These are phyloP conservation scores for Heracleum sosnowskyi DNA, from an alignment of 129 eudicot genomes.

Conservation along the genomic window DNA sequence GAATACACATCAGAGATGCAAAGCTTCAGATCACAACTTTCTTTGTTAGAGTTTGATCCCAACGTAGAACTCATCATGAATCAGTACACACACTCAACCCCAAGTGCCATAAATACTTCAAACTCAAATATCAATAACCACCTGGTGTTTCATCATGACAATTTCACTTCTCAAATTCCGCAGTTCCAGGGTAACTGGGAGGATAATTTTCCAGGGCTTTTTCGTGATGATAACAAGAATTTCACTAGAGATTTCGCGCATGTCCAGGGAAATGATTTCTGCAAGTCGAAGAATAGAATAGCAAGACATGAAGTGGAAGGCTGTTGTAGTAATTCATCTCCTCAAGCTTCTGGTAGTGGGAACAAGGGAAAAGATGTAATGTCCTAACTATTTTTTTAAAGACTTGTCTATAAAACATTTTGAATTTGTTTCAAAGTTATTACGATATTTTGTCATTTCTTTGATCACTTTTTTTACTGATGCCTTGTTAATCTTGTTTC, in stretches of 20 bases:
- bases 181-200: slow-evolving; percentile 19
- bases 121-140: slow-evolving; percentile 27
- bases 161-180: slow-evolving; percentile 21
- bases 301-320: slow-evolving; percentile 41
- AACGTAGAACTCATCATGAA: slow-evolving; percentile 38
- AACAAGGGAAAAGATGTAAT: slow-evolving; percentile 38
- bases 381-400: not conserved
- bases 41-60: slow-evolving; percentile 41
- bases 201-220: slow-evolving; percentile 23
- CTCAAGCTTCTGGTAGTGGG: slow-evolving; percentile 34
- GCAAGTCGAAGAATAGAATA: slow-evolving; percentile 43
- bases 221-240: slow-evolving; percentile 21
- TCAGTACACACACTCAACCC: slow-evolving; percentile 29
- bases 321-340: slow-evolving; percentile 49
- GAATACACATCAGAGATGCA: slow-evolving; percentile 38
- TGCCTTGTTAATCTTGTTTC: not conserved
- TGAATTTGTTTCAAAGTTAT: not conserved
- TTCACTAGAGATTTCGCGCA: slow-evolving; percentile 15
- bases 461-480: not conserved
- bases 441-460: not conserved
- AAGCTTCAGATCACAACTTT: slow-evolving; percentile 36
- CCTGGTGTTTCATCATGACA: slow-evolving; percentile 38
- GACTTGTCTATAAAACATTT: not conserved
- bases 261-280: slow-evolving; percentile 12
- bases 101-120: slow-evolving; percentile 20